Evolutionary conservation across 148 eudicot genomes (phyloP), one percentile per base, ranked within the genome.

Genomic region (Mesembryanthemum crystallinum): DNA sequence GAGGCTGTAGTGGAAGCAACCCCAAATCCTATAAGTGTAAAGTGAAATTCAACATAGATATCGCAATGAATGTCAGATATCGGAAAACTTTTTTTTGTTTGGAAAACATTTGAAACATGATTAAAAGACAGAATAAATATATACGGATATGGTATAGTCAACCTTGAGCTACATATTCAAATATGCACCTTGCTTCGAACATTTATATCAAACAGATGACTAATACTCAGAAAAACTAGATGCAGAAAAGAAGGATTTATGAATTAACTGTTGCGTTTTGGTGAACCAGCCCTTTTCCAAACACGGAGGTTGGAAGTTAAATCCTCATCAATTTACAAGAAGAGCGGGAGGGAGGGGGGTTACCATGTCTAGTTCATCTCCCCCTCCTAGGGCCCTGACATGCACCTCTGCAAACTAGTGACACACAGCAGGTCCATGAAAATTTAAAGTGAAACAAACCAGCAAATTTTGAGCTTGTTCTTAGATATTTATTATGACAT

Each of bases 21-120:
- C 62, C 65, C 47, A 61, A 28, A 7, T 17, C 72, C 76, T 72
- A 64, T 28, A 67, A 64, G 72, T 57, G 64, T 39, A 72, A 39
- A 29, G 2, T 54, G n/a, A 3, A 62, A 23, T 69, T 12, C 30
- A 20, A 42, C 73, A 68, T 15, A 21, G 79, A 42, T 43, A 39
- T 42, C 7, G 8, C 20, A 21, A 52, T 52, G 39, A 49, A 20
- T 37, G 20, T 23, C 8, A n/a, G 25, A 42, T 4, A 5, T 8
- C 1, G 47, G 25, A 45, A 45, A 45, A 9, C 13, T 11, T 45
- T 45, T 45, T 45, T 45, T 45, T 45, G 2, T 45, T 45, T 67
- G 29, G 14, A 54, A 42, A 43, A 9, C 42, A 23, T 65, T 21
- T 7, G 12, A 1, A 65, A 43, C 20, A 45, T 47, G 51, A 8